These are phyloP conservation scores for Phanerodontia chrysosporium DNA, from an alignment of 768 basidiomycete genomes.

Conservation along the genomic window DNA sequence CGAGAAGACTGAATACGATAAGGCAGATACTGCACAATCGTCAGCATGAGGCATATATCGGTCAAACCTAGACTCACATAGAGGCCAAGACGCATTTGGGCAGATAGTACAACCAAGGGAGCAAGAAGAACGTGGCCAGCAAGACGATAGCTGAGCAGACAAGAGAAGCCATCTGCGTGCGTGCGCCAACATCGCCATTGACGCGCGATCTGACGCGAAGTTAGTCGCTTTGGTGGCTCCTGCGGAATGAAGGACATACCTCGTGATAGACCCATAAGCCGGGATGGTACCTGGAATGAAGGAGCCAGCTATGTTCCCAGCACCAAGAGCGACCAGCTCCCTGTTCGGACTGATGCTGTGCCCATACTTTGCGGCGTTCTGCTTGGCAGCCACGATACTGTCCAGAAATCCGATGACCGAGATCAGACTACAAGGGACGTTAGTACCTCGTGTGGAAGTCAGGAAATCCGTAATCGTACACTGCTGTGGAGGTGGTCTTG, in stretches of 20 bases:
- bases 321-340: constrained; percentile 90
- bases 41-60: not conserved
- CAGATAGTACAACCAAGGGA: constrained; percentile 80
- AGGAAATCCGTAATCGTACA: constrained; percentile 37
- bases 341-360: constrained; percentile 91
- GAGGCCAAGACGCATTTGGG: constrained; percentile 90
- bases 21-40: constrained; percentile 60
- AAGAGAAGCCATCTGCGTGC: constrained; percentile 86
- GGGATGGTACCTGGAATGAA: constrained; percentile 89
- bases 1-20: constrained; percentile 79
- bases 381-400: constrained; percentile 93
- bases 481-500: constrained; percentile 80
- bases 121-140: constrained; percentile 83
- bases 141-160: constrained; percentile 72
- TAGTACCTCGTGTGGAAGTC: not conserved
- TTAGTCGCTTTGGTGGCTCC: not conserved
- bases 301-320: constrained; percentile 72
- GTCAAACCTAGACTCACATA: constrained; percentile 48
- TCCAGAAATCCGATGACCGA: constrained; percentile 90
- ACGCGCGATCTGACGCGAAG: constrained; percentile 60
- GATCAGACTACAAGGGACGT: constrained; percentile 48
- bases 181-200: constrained; percentile 84
- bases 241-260: constrained; percentile 38
- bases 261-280: constrained; percentile 89
- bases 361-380: constrained; percentile 80